Evolutionary conservation across 352 stramenopile genomes (phyloP).

Genomic region (Blastocystis sp.): DNA sequence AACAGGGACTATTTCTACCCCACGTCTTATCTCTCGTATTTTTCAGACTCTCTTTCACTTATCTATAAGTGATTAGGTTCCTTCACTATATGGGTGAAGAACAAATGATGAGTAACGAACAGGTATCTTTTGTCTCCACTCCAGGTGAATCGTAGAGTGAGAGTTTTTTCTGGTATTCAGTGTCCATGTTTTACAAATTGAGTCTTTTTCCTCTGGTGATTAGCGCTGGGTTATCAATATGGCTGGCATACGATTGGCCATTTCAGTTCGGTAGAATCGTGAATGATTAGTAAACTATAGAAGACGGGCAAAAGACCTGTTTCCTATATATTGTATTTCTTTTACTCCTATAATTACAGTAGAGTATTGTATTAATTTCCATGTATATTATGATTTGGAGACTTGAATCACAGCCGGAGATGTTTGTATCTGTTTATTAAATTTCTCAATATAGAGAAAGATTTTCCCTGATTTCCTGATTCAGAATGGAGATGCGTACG

Average conservation of each 20-base stretch:
- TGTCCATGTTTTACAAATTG: slow-evolving; percentile 60
- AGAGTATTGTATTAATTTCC: not conserved
- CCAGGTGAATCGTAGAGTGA: not conserved
- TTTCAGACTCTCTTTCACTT: too few species aligned
- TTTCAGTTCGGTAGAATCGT: not conserved
- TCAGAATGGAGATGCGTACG: not conserved
- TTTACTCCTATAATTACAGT: not conserved
- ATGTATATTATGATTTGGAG: not conserved
- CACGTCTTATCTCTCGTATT: too few species aligned
- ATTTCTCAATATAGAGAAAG: not conserved
- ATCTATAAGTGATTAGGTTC: too few species aligned
- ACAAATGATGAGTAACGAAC: not conserved
- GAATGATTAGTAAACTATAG: not conserved
- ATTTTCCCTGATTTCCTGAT: slow-evolving; percentile 2
- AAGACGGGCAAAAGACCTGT: not conserved
- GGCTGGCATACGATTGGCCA: not conserved
- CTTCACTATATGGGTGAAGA: not conserved
- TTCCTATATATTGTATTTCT: not conserved
- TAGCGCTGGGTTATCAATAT: not conserved
- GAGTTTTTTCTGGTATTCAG: slow-evolving; percentile 51
- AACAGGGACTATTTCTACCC: not conserved
- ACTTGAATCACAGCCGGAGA: not conserved
- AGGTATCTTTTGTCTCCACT: not conserved
- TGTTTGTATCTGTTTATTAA: not conserved
- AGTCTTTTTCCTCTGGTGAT: not conserved